Percentiles rank a stretch among this genome's conserved stretches.
Evolutionary conservation across 2,329 filamentous ascomycete genomes (phyloP).

Genomic region (Cercospora janseana): DNA sequence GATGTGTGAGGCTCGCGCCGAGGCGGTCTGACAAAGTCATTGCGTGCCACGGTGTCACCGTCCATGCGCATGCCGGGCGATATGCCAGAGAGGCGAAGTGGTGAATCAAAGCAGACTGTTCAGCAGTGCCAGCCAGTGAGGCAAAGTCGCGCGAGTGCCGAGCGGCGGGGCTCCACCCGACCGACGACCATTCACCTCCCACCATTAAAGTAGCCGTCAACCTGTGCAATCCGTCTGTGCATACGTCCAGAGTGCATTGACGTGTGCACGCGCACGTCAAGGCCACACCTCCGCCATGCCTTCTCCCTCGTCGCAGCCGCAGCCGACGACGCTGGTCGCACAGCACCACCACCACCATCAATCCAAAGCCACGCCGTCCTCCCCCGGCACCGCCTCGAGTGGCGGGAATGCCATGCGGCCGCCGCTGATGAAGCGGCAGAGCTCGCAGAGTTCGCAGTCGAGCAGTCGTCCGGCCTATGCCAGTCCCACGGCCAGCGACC

Average conservation of each 20-base stretch:
- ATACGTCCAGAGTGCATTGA: slow-evolving; percentile 4
- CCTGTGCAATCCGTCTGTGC: slow-evolving; percentile 1
- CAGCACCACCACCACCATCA: neutral
- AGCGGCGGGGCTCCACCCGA: slow-evolving; percentile 3
- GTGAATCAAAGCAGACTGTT: neutral
- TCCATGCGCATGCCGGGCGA: neutral
- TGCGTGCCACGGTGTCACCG: neutral
- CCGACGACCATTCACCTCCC: slow-evolving; percentile 3
- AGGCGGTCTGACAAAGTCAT: slow-evolving; percentile 7
- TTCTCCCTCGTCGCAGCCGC: slow-evolving; percentile 4
- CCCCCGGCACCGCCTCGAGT: slow-evolving; percentile 6
- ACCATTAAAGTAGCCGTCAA: too few species aligned
- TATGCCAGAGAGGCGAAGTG: too few species aligned
- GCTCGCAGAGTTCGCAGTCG: slow-evolving; percentile 32
- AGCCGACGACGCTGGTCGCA: neutral
- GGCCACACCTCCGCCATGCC: slow-evolving; percentile 10
- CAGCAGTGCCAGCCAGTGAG: neutral
- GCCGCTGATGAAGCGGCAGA: slow-evolving; percentile 33
- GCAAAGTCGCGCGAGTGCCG: neutral
- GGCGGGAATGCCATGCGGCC: slow-evolving; percentile 26
- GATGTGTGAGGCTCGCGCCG: slow-evolving; percentile 6
- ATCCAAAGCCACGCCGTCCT: slow-evolving; percentile 6
- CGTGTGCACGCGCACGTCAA: slow-evolving; percentile 4
- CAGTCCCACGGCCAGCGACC: slow-evolving; percentile 31
- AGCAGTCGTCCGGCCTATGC: slow-evolving; percentile 16